phyloP scores from a whole-genome alignment of 2,329 filamentous ascomycete species.

The Alternaria arbusti region DNA sequence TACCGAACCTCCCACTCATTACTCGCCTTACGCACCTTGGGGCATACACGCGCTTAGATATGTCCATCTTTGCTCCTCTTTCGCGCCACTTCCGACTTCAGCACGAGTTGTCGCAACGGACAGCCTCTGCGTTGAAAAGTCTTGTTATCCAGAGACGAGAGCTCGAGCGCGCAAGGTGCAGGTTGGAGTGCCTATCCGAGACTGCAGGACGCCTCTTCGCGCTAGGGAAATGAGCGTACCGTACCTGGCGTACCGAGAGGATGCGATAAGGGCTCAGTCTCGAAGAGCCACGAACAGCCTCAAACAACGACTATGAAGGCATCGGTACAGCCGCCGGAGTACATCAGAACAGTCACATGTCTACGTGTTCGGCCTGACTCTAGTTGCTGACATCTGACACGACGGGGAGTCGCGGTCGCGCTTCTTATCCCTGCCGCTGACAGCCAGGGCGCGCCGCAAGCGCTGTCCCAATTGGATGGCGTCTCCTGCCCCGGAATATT shows the following conservation, averaged over 20 bases:
- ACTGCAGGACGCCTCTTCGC: conserved; percentile 7
- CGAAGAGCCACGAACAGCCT: not conserved
- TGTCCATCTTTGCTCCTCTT: not conserved
- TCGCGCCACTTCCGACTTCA: not conserved
- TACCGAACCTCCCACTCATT: not conserved
- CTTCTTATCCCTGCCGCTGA: not conserved
- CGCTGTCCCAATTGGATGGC: not conserved
- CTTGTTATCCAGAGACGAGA: not conserved
- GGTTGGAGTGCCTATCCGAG: conserved; percentile 2
- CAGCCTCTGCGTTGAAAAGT: not conserved
- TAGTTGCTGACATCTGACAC: not conserved
- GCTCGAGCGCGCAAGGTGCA: not conserved
- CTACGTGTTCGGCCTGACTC: conserved; percentile 2
- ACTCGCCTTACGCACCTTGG: not conserved
- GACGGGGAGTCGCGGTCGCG: not conserved
- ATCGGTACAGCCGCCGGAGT: not conserved
- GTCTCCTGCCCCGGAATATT: conserved; percentile 12
- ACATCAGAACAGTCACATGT: conserved; percentile 10
- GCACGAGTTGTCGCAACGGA: not conserved
- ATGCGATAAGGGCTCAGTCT: not conserved
- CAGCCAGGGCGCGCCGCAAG: not conserved
- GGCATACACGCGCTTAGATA: not conserved
- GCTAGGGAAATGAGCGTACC: conserved; percentile 3
- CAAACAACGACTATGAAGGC: not conserved
- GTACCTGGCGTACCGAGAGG: not conserved